Evolutionary conservation across 352 stramenopile species (phyloP).

Genomic region (Globisporangium spinosum): DNA sequence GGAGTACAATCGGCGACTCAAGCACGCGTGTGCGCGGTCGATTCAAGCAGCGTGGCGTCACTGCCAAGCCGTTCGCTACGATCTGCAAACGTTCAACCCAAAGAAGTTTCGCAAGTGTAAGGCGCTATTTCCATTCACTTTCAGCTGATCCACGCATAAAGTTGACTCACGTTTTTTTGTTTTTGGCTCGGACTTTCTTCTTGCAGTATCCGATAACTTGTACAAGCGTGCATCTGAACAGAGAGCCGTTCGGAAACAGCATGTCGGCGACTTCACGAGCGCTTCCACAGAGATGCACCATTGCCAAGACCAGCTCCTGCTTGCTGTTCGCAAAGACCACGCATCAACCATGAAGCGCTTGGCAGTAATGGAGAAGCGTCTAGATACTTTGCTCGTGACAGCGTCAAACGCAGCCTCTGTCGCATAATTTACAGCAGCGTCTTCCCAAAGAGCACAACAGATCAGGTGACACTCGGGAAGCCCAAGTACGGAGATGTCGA

Average conservation of each 20-base stretch:
- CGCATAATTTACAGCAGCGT: slow-evolving; percentile 1
- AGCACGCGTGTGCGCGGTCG: slow-evolving; percentile 43
- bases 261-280: slow-evolving; percentile 39
- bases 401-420: slow-evolving; percentile 15
- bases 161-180: neutral
- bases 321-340: slow-evolving; percentile 44
- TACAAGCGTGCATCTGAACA: slow-evolving; percentile 40
- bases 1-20: slow-evolving; percentile 36
- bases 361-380: slow-evolving; percentile 33
- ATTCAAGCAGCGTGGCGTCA: slow-evolving; percentile 61
- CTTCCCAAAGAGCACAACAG: neutral
- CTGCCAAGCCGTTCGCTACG: slow-evolving; percentile 15
- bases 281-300: slow-evolving; percentile 37
- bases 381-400: slow-evolving; percentile 30
- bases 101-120: slow-evolving; percentile 26
- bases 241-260: slow-evolving; percentile 43
- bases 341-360: slow-evolving; percentile 35
- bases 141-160: neutral
- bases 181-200: neutral
- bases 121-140: neutral
- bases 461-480: slow-evolving; percentile 37
- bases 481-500: slow-evolving; percentile 31
- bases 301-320: slow-evolving; percentile 43
- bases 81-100: neutral
- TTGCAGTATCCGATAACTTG: slow-evolving; percentile 25